Conservation (phyloP, 495 filamentous ascomycete species). For the Neurospora sp. region DNA sequence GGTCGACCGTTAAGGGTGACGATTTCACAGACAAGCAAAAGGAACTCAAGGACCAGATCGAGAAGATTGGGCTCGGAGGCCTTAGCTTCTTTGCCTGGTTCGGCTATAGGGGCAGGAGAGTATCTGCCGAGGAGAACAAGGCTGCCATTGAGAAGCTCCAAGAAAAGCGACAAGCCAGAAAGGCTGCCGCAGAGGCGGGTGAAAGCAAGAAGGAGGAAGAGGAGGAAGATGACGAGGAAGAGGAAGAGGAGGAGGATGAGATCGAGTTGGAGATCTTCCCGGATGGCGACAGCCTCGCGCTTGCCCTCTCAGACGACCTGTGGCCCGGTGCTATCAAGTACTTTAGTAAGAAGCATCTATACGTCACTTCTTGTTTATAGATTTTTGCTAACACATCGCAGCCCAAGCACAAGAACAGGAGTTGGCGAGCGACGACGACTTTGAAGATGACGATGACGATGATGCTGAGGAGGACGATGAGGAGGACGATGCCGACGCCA, state of each 20-base stretch:
- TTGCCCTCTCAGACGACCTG: slow-evolving; percentile 72
- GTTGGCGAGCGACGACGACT: slow-evolving; percentile 45
- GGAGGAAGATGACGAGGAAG: slow-evolving; percentile 42
- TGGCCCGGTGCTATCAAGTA: slow-evolving; percentile 82
- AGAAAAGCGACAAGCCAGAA: slow-evolving; percentile 46
- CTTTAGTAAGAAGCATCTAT: slow-evolving; percentile 59
- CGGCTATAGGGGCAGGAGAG: slow-evolving; percentile 54
- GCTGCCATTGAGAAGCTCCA: slow-evolving; percentile 46
- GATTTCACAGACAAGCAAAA: slow-evolving; percentile 38
- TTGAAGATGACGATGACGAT: slow-evolving; percentile 43
- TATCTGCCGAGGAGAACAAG: slow-evolving; percentile 60
- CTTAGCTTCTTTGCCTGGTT: slow-evolving; percentile 84
- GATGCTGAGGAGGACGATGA: slow-evolving; percentile 34
- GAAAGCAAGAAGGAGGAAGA: slow-evolving; percentile 43
- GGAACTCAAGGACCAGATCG: slow-evolving; percentile 43
- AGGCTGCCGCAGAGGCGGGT: slow-evolving; percentile 43
- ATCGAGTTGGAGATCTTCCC: slow-evolving; percentile 66
- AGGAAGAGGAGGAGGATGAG: slow-evolving; percentile 41
- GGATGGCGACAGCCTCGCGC: slow-evolving; percentile 66
- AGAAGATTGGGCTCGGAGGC: slow-evolving; percentile 43
- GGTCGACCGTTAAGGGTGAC: slow-evolving; percentile 29
- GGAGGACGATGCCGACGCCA: slow-evolving; percentile 26
- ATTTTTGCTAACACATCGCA: slow-evolving; percentile 17
- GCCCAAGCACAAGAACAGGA: slow-evolving; percentile 54
- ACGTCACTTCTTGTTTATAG: background rate